Conservation (phyloP, 1,284 basidiomycete species). For the Trametes hirsuta region DNA sequence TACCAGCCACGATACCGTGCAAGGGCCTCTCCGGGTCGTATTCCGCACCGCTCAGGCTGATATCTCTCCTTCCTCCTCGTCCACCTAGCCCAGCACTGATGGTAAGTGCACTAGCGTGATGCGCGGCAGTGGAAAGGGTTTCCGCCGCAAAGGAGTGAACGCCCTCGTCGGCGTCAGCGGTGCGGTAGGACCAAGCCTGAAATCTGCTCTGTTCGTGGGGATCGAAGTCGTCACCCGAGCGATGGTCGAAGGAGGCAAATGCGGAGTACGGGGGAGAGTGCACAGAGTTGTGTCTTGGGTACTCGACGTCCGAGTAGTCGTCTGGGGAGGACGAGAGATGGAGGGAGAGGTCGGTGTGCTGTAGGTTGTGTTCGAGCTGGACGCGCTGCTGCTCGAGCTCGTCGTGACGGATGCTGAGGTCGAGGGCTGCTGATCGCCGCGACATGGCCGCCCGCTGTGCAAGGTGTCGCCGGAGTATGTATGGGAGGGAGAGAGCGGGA, state of each 20-base stretch:
- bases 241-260: constrained; percentile 63
- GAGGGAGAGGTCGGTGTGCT: constrained; percentile 69
- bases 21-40: constrained; percentile 87
- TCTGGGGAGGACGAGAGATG: constrained; percentile 56
- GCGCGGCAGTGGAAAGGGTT: constrained; percentile 80
- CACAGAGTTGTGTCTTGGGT: constrained; percentile 64
- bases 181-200: constrained; percentile 68
- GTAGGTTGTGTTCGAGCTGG: constrained; percentile 73
- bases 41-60: constrained; percentile 74
- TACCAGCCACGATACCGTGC: constrained; percentile 69
- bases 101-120: constrained; percentile 86
- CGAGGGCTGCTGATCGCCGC: constrained; percentile 31
- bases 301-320: constrained; percentile 59
- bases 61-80: constrained; percentile 51
- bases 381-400: constrained; percentile 73
- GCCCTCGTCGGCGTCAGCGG: constrained; percentile 58
- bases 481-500: constrained; percentile 21
- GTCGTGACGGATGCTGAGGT: constrained; percentile 62
- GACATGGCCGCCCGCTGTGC: constrained; percentile 19
- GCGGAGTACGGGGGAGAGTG: constrained; percentile 52
- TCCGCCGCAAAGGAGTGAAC: constrained; percentile 65
- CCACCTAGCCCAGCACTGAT: constrained; percentile 79
- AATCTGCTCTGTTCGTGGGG: constrained; percentile 54
- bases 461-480: constrained; percentile 22
- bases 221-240: constrained; percentile 56